Conservation (phyloP, 225 moss, liverwort and hornwort species). For the Sphagnum contortum region DNA sequence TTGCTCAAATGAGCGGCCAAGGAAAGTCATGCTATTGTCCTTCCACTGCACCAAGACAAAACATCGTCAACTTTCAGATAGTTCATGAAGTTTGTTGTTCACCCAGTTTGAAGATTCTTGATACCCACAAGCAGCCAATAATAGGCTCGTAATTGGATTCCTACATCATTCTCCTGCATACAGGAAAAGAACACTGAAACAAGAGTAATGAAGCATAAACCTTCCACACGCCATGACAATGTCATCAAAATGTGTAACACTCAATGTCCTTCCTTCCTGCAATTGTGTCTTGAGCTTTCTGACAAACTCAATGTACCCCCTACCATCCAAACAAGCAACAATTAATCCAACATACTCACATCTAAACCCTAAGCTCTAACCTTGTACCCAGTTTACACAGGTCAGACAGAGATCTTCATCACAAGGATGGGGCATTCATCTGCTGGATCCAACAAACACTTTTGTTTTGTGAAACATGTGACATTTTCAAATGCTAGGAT, state of each 20-base stretch:
- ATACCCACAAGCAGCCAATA: not conserved
- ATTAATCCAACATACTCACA: not conserved
- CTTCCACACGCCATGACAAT: conserved; percentile 95
- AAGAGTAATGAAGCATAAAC: conserved; percentile 13
- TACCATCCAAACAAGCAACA: conserved; percentile 14
- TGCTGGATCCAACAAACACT: too few relatives aligned
- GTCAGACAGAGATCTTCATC: too few relatives aligned
- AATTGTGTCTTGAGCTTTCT: conserved; percentile 77
- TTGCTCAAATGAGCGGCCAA: conserved; percentile 64
- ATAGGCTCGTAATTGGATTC: not conserved
- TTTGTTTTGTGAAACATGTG: too few relatives aligned
- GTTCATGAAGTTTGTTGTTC: too few relatives aligned
- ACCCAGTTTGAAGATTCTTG: too few relatives aligned
- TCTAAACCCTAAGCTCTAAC: not conserved
- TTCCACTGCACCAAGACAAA: conserved; percentile 52
- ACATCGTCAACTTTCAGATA: too few relatives aligned
- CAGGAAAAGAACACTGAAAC: too few relatives aligned
- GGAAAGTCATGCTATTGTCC: conserved; percentile 75
- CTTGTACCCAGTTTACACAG: too few relatives aligned
- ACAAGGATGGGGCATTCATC: too few relatives aligned
- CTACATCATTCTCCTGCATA: too few relatives aligned
- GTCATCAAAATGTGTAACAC: conserved; percentile 62
- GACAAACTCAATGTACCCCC: conserved; percentile 83
- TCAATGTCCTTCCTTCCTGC: conserved; percentile 45
- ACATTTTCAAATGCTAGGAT: too few relatives aligned